Evolutionary conservation across 108 stramenopile genomes (phyloP), one percentile per base, ranked within the genome.

Genomic region (Skeletonema potamos): DNA sequence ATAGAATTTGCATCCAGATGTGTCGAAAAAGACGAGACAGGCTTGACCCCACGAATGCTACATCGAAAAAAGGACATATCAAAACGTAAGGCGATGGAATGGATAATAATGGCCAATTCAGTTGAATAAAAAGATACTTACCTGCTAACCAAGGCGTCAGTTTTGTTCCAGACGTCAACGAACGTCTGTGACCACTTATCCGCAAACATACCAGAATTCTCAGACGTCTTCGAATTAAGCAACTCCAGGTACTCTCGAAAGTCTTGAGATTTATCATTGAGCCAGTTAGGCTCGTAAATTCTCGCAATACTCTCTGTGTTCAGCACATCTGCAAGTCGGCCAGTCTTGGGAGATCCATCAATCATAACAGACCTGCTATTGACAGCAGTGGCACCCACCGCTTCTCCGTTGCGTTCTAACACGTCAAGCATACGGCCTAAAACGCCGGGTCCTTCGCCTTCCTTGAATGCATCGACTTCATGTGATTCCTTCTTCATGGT

Each of bases 111-210:
- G n/a, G n/a, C n/a, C n/a, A n/a, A n/a, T n/a, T n/a, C n/a, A n/a
- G n/a, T n/a, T n/a, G n/a, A n/a, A n/a, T n/a, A n/a, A n/a, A n/a
- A n/a, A n/a, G 41, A 75, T 33, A 12, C 43, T 63, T 2, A 73
- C 39, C 5, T n/a, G n/a, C n/a, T n/a, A n/a, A 76, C 58, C 0
- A 75, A 34, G 8, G 27, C 44, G 29, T 76, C 76, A 6, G 75
- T 82, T 24, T 73, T 68, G 22, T 76, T 63, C 69, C 66, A 57
- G 27, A 56, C 54, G 20, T 84, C 75, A 62, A 76, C 46, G 4
- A 84, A 62, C 56, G 51, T 27, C 51, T 84, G 79, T 10, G 77
- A 67, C 83, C 83, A 84, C 18, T 44, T 59, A 30, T 79, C 43
- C 24, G 69, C 79, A 34, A 81, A 77, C 1, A 84, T 55, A 30